Evolutionary conservation across 2,329 filamentous ascomycete genomes (phyloP), one percentile per base, ranked within the genome.

Genomic region (Chrysoporthe austroafricana): DNA sequence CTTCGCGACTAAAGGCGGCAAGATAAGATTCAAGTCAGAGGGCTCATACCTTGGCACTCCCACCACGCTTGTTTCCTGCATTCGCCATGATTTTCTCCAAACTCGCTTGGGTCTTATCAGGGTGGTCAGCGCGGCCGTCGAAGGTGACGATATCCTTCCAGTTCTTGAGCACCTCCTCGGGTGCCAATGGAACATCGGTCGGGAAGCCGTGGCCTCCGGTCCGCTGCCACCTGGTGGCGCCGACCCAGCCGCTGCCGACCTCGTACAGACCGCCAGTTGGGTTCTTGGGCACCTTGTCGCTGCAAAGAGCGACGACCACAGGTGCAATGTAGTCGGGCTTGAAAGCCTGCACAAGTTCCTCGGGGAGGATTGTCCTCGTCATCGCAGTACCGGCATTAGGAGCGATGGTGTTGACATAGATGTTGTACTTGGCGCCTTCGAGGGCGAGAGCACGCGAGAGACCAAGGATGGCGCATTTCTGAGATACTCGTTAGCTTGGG

Each of bases 281-380:
- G 73, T 91, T 88, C 76, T 91, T 87, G 39, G 96, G 95, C 64
- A 94, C 89, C 82, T 93, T 92, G 83, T 99, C 96, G 78, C 89
- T 93, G 79, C 80, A 85, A 67, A 99, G 91, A 56, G 94, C 89
- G 66, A 95, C 89, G 63, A 99, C 94, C 48, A 98, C 83, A 70
- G 96, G 96, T 64, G 96, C 96, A 79, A 99, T 94, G 81, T 97
- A 98, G 77, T 98, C 95, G 69, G 96, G 96, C 89, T 98, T 99
- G 86, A 99, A 97, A 58, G 96, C 95, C 84, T 98, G 94, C 21
- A 99, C 94, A 83, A 98, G 89, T 84, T 99, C 96, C 81, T 97
- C 94, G 42, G 96, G 96, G 85, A 99, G 88, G 78, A 99, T 92
- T 62, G 92, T 95, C 73, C 90, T 88, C 66, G 96, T 99, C 92